Conservation (phyloP, 2,329 filamentous ascomycete species). For the Penicillium capsulatum region DNA sequence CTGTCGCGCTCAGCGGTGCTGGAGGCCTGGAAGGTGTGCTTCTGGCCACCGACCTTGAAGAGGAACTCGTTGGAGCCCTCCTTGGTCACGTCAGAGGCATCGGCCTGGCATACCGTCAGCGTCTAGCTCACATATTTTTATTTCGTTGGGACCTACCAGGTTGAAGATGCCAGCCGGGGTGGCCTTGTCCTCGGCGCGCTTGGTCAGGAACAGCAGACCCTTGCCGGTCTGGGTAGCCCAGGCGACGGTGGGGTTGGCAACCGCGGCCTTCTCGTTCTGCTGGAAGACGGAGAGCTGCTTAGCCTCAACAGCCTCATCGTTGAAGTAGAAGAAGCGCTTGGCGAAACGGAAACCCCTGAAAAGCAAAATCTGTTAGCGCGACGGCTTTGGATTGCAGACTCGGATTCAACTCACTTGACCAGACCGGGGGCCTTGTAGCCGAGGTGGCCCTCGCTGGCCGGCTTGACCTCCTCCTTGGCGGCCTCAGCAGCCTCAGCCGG, state of each 20-base stretch:
- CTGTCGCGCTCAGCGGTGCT: constrained; percentile 75
- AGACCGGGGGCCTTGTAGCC: constrained; percentile 86
- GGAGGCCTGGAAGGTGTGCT: constrained; percentile 87
- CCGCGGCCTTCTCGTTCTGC: constrained; percentile 79
- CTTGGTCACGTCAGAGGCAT: constrained; percentile 67
- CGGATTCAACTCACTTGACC: constrained; percentile 69
- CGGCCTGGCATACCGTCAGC: constrained; percentile 49
- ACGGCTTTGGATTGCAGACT: too few relatives aligned
- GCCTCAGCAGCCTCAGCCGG: constrained; percentile 11
- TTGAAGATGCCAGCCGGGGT: constrained; percentile 77
- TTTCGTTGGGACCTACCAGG: constrained; percentile 57
- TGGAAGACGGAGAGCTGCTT: constrained; percentile 74
- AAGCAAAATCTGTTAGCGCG: constrained; percentile 18
- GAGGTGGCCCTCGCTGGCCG: constrained; percentile 76
- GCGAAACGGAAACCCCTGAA: constrained; percentile 77
- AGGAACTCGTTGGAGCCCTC: constrained; percentile 78
- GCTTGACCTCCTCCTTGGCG: constrained; percentile 52
- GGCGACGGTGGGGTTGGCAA: constrained; percentile 73
- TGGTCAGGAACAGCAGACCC: constrained; percentile 87
- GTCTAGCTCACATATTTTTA: neutral
- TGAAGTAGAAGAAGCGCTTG: constrained; percentile 92
- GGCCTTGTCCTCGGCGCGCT: constrained; percentile 76
- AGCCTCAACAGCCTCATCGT: constrained; percentile 65
- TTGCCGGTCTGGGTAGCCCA: constrained; percentile 94
- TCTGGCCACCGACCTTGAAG: constrained; percentile 79